Evolutionary conservation across 2,329 filamentous ascomycete genomes (phyloP).

Genomic region (Alternaria sp.): DNA sequence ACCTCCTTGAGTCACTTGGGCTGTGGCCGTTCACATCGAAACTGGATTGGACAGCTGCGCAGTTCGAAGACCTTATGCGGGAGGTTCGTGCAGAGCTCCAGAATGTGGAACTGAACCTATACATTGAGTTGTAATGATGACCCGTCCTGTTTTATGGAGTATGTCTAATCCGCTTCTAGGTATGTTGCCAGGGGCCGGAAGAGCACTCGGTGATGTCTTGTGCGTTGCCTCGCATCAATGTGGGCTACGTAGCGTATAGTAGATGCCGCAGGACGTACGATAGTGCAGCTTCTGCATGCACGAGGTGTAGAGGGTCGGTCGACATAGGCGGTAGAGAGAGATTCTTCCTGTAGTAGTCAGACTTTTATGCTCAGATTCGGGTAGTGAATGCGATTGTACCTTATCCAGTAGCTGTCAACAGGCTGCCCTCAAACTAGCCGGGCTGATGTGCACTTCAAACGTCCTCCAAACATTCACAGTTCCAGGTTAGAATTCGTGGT

Average conservation of each 20-base stretch:
- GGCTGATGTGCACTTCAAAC: not conserved
- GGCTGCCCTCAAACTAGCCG: not conserved
- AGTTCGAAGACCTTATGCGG: conserved; percentile 37
- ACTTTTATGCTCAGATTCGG: not conserved
- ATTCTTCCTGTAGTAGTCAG: not conserved
- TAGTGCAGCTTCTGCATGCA: not conserved
- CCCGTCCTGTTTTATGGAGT: not conserved
- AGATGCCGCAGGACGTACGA: not conserved
- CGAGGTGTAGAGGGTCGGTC: not conserved
- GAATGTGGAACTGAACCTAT: conserved; percentile 41
- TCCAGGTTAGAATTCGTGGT: not conserved
- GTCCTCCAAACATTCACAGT: not conserved
- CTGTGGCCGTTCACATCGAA: conserved; percentile 46
- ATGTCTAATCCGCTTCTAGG: conserved; percentile 23
- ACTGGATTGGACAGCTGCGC: conserved; percentile 39
- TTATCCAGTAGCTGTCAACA: not conserved
- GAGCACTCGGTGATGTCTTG: conserved; percentile 22
- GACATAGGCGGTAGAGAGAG: not conserved
- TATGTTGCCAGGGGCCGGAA: conserved; percentile 45
- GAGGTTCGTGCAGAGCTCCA: conserved; percentile 38
- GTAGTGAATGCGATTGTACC: not conserved
- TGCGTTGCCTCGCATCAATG: not conserved
- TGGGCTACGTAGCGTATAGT: not conserved
- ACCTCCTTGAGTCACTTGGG: conserved; percentile 46
- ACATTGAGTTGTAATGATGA: conserved; percentile 43